Conservation (phyloP, 805 yeast genomes). For the Teunomyces barrocoloradensis region DNA sequence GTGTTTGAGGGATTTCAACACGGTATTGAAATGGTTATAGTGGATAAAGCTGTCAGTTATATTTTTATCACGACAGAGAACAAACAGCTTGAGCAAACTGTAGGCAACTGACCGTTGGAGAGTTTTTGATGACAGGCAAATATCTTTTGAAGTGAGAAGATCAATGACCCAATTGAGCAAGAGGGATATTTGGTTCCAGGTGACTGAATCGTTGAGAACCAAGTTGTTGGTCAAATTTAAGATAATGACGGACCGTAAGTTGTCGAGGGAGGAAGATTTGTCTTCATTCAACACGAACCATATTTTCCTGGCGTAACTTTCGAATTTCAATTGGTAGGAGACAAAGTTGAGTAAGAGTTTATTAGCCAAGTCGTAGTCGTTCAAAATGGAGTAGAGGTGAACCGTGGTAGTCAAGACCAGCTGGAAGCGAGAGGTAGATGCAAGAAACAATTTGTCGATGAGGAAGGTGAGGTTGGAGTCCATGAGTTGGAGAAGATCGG, state of each 20-base stretch:
- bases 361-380: conserved; percentile 33
- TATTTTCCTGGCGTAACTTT: conserved; percentile 27
- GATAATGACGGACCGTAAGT: conserved; percentile 29
- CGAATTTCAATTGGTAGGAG: conserved; percentile 25
- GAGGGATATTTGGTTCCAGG: conserved; percentile 26
- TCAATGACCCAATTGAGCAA: conserved; percentile 25
- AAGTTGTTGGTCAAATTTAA: conserved; percentile 30
- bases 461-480: conserved; percentile 15
- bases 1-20: conserved; percentile 5
- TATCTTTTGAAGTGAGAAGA: conserved; percentile 9
- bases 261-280: conserved; percentile 12
- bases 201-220: conserved; percentile 19
- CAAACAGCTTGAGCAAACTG: conserved; percentile 23
- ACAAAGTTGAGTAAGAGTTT: conserved; percentile 25
- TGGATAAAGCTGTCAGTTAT: conserved; percentile 18
- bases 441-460: conserved; percentile 10
- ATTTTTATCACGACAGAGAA: conserved; percentile 20
- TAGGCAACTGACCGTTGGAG: conserved; percentile 12
- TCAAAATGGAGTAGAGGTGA: conserved; percentile 35
- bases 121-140: not conserved
- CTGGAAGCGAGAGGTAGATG: conserved; percentile 1
- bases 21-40: conserved; percentile 14
- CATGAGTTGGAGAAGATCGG: conserved; percentile 15
- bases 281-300: conserved; percentile 25
- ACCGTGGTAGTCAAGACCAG: conserved; percentile 14